Percentiles rank a stretch among this genome's conserved stretches.
phyloP scores from a whole-genome alignment of 495 filamentous ascomycete species.

The Hypoxylon fragiforme region DNA sequence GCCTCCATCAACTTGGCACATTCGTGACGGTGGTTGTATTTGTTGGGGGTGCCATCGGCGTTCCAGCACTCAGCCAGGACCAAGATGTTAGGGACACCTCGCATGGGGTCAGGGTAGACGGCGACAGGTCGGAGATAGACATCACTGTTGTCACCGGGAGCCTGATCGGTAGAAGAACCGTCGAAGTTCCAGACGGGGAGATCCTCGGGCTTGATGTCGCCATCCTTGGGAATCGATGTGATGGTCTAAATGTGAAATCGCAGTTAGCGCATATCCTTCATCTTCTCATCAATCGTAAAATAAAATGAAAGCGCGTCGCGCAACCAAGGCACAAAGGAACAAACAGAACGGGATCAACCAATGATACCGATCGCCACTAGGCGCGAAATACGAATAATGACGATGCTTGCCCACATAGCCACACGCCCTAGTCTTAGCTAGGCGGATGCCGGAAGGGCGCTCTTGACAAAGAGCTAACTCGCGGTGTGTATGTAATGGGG shows the following conservation, averaged over 20 bases:
- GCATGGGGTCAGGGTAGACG: constrained; percentile 92
- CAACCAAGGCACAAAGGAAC: background rate
- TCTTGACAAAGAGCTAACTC: constrained; percentile 17
- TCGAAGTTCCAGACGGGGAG: constrained; percentile 99
- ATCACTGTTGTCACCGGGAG: constrained; percentile 95
- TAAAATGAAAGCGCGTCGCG: constrained; percentile 22
- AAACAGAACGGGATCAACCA: background rate
- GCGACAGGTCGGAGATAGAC: constrained; percentile 94
- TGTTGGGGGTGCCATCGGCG: constrained; percentile 94
- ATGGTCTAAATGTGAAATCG: constrained; percentile 67
- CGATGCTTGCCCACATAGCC: constrained; percentile 16
- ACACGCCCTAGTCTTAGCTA: constrained; percentile 19
- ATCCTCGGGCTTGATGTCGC: constrained; percentile 64
- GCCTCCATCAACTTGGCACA: constrained; percentile 85
- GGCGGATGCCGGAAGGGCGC: constrained; percentile 14
- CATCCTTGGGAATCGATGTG: constrained; percentile 58
- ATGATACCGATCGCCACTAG: constrained; percentile 16
- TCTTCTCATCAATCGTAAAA: background rate
- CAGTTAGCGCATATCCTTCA: constrained; percentile 18
- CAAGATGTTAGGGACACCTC: constrained; percentile 77
- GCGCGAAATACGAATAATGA: constrained; percentile 22
- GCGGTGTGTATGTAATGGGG: constrained; percentile 13
- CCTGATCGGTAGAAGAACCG: constrained; percentile 92
- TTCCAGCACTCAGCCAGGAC: constrained; percentile 97
- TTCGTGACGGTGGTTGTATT: constrained; percentile 96